These are phyloP conservation scores for Globisporangium paroecandrum DNA, from an alignment of 352 stramenopile species.

Conservation along the genomic window DNA sequence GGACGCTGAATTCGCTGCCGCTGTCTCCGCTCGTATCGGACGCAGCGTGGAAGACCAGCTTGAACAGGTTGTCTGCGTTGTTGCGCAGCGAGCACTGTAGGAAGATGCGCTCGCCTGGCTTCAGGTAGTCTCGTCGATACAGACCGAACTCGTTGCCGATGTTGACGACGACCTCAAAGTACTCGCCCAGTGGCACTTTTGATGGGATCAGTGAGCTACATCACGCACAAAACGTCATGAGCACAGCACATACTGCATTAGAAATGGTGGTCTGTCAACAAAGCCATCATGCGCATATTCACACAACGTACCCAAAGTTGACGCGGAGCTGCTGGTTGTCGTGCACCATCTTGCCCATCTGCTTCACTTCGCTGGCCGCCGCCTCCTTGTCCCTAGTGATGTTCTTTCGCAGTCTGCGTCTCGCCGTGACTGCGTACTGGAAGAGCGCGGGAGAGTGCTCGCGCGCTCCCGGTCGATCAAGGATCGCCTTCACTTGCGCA, in stretches of 20 bases:
- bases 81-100: slow-evolving; percentile 49
- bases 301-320: slow-evolving; percentile 58
- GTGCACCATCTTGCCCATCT: slow-evolving; percentile 75
- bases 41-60: slow-evolving; percentile 26
- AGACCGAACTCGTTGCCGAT: slow-evolving; percentile 84
- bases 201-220: slow-evolving; percentile 57
- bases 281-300: not conserved
- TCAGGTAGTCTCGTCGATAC: slow-evolving; percentile 56
- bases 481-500: slow-evolving; percentile 37
- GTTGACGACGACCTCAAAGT: slow-evolving; percentile 65
- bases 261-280: slow-evolving; percentile 1
- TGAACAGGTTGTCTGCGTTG: slow-evolving; percentile 24
- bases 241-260: not conserved
- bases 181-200: slow-evolving; percentile 42
- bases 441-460: slow-evolving; percentile 30
- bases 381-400: slow-evolving; percentile 47
- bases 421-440: slow-evolving; percentile 50
- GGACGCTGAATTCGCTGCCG: slow-evolving; percentile 10
- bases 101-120: slow-evolving; percentile 36
- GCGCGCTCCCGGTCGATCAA: slow-evolving; percentile 22
- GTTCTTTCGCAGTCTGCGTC: slow-evolving; percentile 53
- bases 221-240: slow-evolving; percentile 1
- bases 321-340: slow-evolving; percentile 75
- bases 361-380: slow-evolving; percentile 42
- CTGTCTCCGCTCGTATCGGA: slow-evolving; percentile 5